Percentiles rank a stretch among this genome's conserved stretches.
Evolutionary conservation across 2,329 filamentous ascomycete species (phyloP).

Genomic region (Trichoderma sp.): DNA sequence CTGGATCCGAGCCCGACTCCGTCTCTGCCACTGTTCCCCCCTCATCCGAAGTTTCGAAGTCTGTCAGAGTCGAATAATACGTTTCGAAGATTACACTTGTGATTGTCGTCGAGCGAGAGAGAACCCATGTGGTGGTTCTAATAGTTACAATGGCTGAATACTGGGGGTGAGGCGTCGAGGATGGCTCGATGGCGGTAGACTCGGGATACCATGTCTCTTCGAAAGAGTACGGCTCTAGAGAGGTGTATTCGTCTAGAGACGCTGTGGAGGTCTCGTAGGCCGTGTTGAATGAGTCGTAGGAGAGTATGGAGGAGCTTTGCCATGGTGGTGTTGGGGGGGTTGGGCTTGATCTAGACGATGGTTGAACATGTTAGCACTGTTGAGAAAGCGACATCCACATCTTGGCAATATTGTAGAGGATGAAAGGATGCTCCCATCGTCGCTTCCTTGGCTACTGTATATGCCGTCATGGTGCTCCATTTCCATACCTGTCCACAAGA

Average conservation of each 20-base stretch:
- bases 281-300: neutral
- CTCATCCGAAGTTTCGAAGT: neutral
- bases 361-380: neutral
- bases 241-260: neutral
- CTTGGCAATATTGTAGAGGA: neutral
- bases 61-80: conserved; percentile 1
- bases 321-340: neutral
- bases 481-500: neutral
- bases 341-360: neutral
- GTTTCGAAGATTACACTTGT: conserved; percentile 12
- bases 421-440: neutral
- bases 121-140: neutral
- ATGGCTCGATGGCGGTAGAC: neutral
- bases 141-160: conserved; percentile 6
- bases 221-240: neutral
- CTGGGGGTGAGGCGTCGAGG: neutral
- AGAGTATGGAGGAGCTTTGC: neutral
- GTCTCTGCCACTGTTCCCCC: neutral
- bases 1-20: neutral
- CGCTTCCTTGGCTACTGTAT: neutral
- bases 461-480: neutral
- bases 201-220: neutral
- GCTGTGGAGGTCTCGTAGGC: neutral
- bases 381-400: neutral
- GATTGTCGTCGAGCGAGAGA: conserved; percentile 13